Conservation (phyloP, 2,329 filamentous ascomycete species). For the Arthrobotrys sinensis region DNA sequence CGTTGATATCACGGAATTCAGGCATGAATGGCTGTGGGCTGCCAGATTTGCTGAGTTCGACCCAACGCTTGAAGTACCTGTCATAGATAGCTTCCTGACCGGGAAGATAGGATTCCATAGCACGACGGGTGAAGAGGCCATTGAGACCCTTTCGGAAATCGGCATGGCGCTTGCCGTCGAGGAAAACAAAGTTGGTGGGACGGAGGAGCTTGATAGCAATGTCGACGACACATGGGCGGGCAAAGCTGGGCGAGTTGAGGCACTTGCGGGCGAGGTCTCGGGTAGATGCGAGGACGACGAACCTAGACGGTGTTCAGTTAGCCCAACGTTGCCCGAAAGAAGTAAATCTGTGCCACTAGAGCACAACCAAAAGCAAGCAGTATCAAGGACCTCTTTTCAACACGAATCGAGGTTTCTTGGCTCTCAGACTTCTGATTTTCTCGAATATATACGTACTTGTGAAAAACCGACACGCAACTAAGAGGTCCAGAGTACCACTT, state of each 20-base stretch:
- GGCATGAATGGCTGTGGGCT: slow-evolving; percentile 90
- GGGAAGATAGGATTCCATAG: slow-evolving; percentile 88
- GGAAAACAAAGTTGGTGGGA: slow-evolving; percentile 94
- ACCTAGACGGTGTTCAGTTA: slow-evolving; percentile 72
- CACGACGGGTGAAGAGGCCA: slow-evolving; percentile 90
- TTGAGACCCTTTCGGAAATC: slow-evolving; percentile 98
- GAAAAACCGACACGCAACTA: slow-evolving; percentile 98
- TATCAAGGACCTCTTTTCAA: slow-evolving; percentile 1
- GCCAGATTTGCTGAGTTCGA: slow-evolving; percentile 81
- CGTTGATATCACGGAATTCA: slow-evolving; percentile 93
- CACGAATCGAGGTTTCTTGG: slow-evolving; percentile 22
- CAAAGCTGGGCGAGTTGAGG: slow-evolving; percentile 91
- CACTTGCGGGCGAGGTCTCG: slow-evolving; percentile 97
- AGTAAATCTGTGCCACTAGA: not conserved
- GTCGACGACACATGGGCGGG: slow-evolving; percentile 97
- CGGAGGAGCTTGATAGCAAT: slow-evolving; percentile 93
- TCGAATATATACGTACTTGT: slow-evolving; percentile 78
- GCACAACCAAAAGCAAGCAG: slow-evolving; percentile 2
- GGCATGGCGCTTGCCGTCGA: slow-evolving; percentile 94
- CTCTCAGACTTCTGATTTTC: not conserved
- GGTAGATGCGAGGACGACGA: slow-evolving; percentile 95
- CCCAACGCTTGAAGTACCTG: slow-evolving; percentile 84
- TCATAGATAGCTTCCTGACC: slow-evolving; percentile 94
- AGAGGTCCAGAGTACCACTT: slow-evolving; percentile 94
- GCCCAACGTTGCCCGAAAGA: slow-evolving; percentile 7